Evolutionary conservation across 2,329 filamentous ascomycete genomes (phyloP).

Genomic region (Esteya vermicola): DNA sequence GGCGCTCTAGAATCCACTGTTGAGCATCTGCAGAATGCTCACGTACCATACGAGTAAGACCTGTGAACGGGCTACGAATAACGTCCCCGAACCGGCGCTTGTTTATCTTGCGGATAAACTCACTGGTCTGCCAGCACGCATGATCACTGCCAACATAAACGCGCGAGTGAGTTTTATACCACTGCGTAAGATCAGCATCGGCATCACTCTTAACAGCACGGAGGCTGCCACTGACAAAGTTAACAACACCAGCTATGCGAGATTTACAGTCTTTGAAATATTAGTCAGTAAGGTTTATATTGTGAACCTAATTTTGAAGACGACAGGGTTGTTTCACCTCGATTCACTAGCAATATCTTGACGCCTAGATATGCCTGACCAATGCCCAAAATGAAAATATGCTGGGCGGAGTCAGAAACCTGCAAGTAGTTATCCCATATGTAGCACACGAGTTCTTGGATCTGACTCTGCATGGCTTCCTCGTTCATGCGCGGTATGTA

Average conservation of each 20-base stretch:
- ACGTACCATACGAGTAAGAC: constrained; percentile 42
- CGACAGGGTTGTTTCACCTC: constrained; percentile 37
- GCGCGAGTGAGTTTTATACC: constrained; percentile 72
- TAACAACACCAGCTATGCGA: constrained; percentile 57
- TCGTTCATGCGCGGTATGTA: constrained; percentile 31
- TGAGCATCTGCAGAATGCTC: constrained; percentile 36
- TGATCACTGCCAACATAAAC: constrained; percentile 68
- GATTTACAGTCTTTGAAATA: constrained; percentile 42
- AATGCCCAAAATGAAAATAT: constrained; percentile 76
- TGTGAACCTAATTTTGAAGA: constrained; percentile 1
- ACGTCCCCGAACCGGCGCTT: constrained; percentile 49
- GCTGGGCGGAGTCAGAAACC: constrained; percentile 51
- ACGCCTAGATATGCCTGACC: constrained; percentile 81
- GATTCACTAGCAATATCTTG: constrained; percentile 63
- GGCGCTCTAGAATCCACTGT: constrained; percentile 32
- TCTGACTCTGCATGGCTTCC: constrained; percentile 39
- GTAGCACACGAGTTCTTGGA: constrained; percentile 65
- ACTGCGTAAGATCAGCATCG: constrained; percentile 56
- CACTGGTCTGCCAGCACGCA: constrained; percentile 56
- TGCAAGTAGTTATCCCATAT: constrained; percentile 97
- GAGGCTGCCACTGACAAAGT: constrained; percentile 66
- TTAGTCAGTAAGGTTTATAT: constrained; percentile 9
- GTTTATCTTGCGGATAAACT: constrained; percentile 41
- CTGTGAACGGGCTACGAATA: constrained; percentile 31
- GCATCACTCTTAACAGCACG: constrained; percentile 68